phyloP scores from a whole-genome alignment of 2,329 filamentous ascomycete species.

The Exophiala phaeomuriformis region DNA sequence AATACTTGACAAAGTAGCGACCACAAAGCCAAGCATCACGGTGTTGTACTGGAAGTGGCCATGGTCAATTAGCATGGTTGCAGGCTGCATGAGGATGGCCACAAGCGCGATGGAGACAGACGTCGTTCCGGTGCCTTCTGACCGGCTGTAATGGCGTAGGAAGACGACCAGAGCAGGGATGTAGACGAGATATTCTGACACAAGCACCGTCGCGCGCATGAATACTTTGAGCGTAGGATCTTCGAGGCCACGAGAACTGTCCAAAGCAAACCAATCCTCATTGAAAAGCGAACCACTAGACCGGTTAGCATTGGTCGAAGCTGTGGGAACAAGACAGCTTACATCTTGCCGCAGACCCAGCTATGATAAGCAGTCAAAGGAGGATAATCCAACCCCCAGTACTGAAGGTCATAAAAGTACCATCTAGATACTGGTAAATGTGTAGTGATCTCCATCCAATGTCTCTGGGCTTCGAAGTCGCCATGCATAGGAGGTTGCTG shows the following conservation, averaged over 20 bases:
- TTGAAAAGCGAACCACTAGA: conserved; percentile 64
- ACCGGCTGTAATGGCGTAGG: conserved; percentile 68
- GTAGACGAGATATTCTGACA: conserved; percentile 86
- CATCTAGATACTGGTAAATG: conserved; percentile 85
- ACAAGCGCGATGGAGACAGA: conserved; percentile 76
- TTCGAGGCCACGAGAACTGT: conserved; percentile 73
- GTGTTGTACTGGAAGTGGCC: conserved; percentile 98
- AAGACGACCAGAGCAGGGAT: conserved; percentile 81
- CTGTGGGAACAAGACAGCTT: conserved; percentile 28
- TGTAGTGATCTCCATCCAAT: conserved; percentile 97
- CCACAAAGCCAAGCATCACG: conserved; percentile 88
- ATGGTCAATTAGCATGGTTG: conserved; percentile 85
- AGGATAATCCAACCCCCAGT: conserved; percentile 98
- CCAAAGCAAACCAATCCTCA: conserved; percentile 78
- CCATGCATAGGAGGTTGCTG: conserved; percentile 82
- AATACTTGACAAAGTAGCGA: conserved; percentile 83
- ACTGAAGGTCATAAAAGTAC: conserved; percentile 95
- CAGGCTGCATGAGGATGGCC: conserved; percentile 86
- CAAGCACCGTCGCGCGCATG: conserved; percentile 86
- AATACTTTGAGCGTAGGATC: conserved; percentile 78
- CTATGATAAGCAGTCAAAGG: conserved; percentile 97
- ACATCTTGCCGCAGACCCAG: conserved; percentile 84
- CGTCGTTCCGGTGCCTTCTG: conserved; percentile 72
- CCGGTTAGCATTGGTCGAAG: conserved; percentile 19
- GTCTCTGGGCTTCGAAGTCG: conserved; percentile 94